Evolutionary conservation across 257 asterid species (phyloP).

Genomic region (Fraxinus cuspidata): DNA sequence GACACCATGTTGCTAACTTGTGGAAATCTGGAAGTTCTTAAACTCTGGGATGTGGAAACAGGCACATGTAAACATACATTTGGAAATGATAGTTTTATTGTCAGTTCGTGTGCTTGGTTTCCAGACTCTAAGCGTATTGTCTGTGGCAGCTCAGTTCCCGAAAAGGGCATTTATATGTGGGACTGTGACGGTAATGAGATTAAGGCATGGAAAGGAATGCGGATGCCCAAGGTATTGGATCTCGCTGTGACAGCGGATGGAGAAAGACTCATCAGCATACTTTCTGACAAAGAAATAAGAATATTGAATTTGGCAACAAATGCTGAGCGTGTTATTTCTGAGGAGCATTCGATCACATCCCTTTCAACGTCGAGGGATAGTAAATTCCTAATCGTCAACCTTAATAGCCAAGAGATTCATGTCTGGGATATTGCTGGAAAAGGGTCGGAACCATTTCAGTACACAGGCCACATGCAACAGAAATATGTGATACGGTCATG

Average conservation of each 20-base stretch:
- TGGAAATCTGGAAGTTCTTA: conserved; percentile 82
- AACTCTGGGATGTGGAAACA: conserved; percentile 87
- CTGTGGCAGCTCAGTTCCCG: conserved; percentile 90
- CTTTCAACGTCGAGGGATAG: conserved; percentile 80
- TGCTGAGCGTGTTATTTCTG: conserved; percentile 68
- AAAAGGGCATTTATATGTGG: conserved; percentile 92
- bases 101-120: conserved; percentile 97
- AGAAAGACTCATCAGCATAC: conserved; percentile 72
- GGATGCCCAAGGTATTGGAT: conserved; percentile 91
- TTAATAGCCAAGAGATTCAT: conserved; percentile 92
- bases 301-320: conserved; percentile 61
- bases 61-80: conserved; percentile 88
- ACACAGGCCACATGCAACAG: conserved; percentile 75
- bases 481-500: conserved; percentile 93
- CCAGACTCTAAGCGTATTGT: conserved; percentile 89
- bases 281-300: conserved; percentile 78
- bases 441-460: conserved; percentile 55
- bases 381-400: conserved; percentile 75
- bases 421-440: conserved; percentile 75
- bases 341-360: conserved; percentile 76
- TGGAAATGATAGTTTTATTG: conserved; percentile 56
- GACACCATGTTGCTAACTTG: conserved; percentile 91
- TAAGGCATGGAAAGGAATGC: conserved; percentile 83
- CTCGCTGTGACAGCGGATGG: conserved; percentile 92
- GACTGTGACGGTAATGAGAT: conserved; percentile 84